Conservation (phyloP, 2,329 filamentous ascomycete species). For the Aspergillus sp. region DNA sequence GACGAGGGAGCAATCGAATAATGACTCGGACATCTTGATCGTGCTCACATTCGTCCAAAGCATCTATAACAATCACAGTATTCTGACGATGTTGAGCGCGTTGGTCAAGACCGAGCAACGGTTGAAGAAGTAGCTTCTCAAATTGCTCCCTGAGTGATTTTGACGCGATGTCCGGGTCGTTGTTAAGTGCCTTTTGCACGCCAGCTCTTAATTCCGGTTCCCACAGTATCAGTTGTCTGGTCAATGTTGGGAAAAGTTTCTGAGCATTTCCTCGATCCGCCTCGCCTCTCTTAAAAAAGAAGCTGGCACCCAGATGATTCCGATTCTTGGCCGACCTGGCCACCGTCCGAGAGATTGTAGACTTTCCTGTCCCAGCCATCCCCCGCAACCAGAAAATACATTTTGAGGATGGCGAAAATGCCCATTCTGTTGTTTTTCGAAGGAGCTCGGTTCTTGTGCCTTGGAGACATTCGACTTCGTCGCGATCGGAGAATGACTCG, state of each 20-base stretch:
- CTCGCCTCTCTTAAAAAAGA: constrained; percentile 48
- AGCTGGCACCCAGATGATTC: constrained; percentile 34
- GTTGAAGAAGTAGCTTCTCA: constrained; percentile 22
- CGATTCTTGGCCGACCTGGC: constrained; percentile 17
- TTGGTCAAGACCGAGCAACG: constrained; percentile 11
- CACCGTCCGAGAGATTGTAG: constrained; percentile 30
- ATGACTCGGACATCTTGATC: constrained; percentile 16
- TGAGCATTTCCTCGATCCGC: constrained; percentile 34
- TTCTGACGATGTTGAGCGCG: not conserved
- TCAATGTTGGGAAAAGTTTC: constrained; percentile 38
- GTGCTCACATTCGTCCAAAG: constrained; percentile 24
- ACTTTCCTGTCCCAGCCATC: constrained; percentile 30
- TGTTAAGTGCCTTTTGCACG: constrained; percentile 18
- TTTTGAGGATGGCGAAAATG: constrained; percentile 11
- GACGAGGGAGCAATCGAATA: constrained; percentile 17
- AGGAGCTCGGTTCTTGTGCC: constrained; percentile 21
- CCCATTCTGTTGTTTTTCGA: constrained; percentile 22
- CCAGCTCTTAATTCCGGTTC: constrained; percentile 24
- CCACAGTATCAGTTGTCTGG: constrained; percentile 24
- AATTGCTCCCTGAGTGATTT: constrained; percentile 26
- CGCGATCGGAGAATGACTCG: constrained; percentile 12
- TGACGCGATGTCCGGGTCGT: constrained; percentile 20
- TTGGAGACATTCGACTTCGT: constrained; percentile 19
- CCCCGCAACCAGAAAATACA: constrained; percentile 35
- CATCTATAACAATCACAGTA: constrained; percentile 23